These are phyloP conservation scores for Sclerotinia sclerotiorum DNA, from an alignment of 2,329 filamentous ascomycete genomes.

Conservation along the genomic window DNA sequence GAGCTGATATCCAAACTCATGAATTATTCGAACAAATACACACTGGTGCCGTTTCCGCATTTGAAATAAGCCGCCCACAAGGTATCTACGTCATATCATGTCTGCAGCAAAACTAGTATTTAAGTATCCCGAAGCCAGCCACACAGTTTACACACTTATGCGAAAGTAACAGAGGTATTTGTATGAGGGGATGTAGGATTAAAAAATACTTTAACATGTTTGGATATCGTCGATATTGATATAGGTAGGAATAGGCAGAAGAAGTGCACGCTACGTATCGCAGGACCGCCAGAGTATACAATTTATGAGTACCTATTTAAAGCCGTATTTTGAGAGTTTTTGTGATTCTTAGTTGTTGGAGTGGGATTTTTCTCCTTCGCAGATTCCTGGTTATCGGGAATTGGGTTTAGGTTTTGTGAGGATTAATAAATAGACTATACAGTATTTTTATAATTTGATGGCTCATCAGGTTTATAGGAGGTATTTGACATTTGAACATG, in stretches of 20 bases:
- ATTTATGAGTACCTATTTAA: background rate
- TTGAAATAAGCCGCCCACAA: background rate
- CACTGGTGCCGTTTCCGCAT: background rate
- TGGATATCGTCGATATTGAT: background rate
- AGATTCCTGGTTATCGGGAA: background rate
- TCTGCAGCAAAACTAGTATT: background rate
- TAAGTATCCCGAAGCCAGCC: background rate
- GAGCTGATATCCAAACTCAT: background rate
- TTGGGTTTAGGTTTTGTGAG: background rate
- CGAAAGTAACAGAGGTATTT: background rate
- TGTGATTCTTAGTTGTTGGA: background rate
- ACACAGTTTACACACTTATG: background rate
- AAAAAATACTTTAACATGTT: background rate
- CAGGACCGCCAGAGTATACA: background rate
- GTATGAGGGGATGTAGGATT: background rate
- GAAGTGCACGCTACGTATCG: background rate
- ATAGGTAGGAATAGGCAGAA: background rate
- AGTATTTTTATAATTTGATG: background rate
- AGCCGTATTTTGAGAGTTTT: background rate
- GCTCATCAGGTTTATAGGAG: background rate
- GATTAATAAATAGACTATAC: background rate
- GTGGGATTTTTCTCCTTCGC: background rate
- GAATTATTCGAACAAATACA: background rate
- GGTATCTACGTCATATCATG: background rate
- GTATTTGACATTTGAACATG: background rate